Evolutionary conservation across 768 basidiomycete genomes (phyloP), one percentile per base, ranked within the genome.

Genomic region (Inosperma sp.): DNA sequence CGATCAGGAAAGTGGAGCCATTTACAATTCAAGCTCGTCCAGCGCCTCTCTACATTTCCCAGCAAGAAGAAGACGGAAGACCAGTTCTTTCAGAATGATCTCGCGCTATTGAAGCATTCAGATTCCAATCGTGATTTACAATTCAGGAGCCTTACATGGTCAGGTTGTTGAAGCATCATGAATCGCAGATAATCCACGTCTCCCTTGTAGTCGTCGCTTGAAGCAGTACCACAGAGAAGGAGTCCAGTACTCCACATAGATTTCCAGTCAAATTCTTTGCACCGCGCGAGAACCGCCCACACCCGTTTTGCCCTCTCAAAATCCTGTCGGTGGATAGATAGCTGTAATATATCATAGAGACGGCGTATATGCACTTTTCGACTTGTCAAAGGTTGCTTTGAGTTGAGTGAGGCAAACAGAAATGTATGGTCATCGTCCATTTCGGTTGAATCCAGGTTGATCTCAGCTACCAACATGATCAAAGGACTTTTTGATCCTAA

Each of bases 21-120:
- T 8, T 19, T 68, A 93, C 90, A 93, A 75, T 62, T 93, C 89
- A 10, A 95, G 70, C 62, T 96, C 89, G 53, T 91, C 86, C 48
- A 93, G 69, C 1, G 93, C 93, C 47, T 84, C 81, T 49, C 75
- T 74, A 58, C 86, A 74, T 60, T 74, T 75, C 4, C 72, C 76
- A 16, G 73, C 64, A 16, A 77, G 57, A 49, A 93, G 80, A 17
- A 93, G 72, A 26, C 80, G 73, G 21, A 92, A 74, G 8, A 87
- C 70, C 3, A 94, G 68, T 61, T 94, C 91, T 58, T 81, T 80
- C 8, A 96, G 71, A 34, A 95, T 82, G 21, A 67, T 55, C 65
- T 90, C 86, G 59, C 80, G 81, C 93, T 95, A 59, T 31, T 21
- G 27, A 4, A 54, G 21, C 26, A 54, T 27, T 39, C 14, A 46